Conservation (phyloP, 805 yeast species). For the Yarrowia sp. region DNA sequence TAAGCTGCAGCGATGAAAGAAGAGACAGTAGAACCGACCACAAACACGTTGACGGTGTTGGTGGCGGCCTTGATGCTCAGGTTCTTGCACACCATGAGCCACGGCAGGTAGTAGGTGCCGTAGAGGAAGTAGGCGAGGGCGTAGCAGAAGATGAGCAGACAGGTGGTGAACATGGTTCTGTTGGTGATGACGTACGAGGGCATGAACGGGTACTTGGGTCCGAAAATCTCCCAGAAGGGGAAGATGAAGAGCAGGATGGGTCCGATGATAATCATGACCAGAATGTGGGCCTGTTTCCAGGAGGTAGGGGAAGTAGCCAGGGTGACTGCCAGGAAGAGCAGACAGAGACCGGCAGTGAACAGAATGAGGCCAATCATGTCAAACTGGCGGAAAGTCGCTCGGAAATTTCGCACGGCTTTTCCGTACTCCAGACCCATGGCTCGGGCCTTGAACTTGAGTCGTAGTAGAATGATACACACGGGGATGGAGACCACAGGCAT, state of each 20-base stretch:
- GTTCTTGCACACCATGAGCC: conserved; percentile 39
- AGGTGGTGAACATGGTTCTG: conserved; percentile 52
- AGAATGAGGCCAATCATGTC: conserved; percentile 70
- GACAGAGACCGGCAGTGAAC: conserved; percentile 63
- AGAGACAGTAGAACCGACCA: conserved; percentile 37
- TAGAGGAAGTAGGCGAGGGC: conserved; percentile 45
- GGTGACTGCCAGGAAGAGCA: conserved; percentile 74
- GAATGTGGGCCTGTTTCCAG: conserved; percentile 69
- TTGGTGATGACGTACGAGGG: conserved; percentile 67
- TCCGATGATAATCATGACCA: conserved; percentile 76
- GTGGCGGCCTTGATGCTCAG: conserved; percentile 39
- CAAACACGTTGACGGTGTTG: conserved; percentile 19
- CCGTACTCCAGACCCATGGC: conserved; percentile 28
- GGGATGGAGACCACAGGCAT: conserved; percentile 64
- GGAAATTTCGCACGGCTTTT: conserved; percentile 16
- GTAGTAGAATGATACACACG: conserved; percentile 54
- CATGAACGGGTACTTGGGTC: conserved; percentile 62
- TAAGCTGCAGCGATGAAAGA: conserved; percentile 14
- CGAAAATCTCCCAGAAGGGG: conserved; percentile 53
- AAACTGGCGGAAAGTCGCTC: conserved; percentile 61
- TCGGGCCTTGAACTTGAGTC: conserved; percentile 18
- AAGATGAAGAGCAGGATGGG: conserved; percentile 67
- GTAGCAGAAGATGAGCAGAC: conserved; percentile 44
- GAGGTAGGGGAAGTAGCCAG: conserved; percentile 63
- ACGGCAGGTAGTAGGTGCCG: conserved; percentile 38